Base-by-base conservation (phyloP, 371 early-diverging fungal species). In the Syncephalastrum sp. region DNA sequence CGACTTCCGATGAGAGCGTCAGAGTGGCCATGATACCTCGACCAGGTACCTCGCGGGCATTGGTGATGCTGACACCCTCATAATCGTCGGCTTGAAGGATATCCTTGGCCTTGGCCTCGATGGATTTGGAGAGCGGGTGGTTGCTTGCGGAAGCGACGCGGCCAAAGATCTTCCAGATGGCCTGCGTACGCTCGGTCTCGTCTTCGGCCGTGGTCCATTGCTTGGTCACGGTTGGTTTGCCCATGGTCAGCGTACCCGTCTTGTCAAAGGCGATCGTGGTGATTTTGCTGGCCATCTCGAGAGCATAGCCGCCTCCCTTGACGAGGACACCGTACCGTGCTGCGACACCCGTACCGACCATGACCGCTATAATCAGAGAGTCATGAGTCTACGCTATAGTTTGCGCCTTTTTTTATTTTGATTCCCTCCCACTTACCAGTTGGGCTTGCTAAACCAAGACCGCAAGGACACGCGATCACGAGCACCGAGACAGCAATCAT, bases 261-360 rank as follows among this genome's bases (percentile, higher is more conserved):
- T 92, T 92, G 71, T 92, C 93, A 78, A 95, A 98, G 50, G 93
- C 95, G 58, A 96, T 91, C 3, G 96, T 89, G 59, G 95, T 89
- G 44, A 97, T 82, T 58, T 91, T 89, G 51, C 94, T 97, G 14
- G 92, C 92, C 79, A 85, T 83, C 57, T 80, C 80, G 12, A 80
- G 57, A 12, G 77, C 77, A 56, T 76, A 65, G 1, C 72, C 80
- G 17, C 80, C 80, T 8, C 80, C 80, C 59, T 80, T 80, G 15
- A 76, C 75, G 15, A 84, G 75, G 3, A 80, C 71, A 69, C 71
- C 94, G 66, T 75, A 80, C 63, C 68, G 68, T 27, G 91, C 88
- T n/a, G 94, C 92, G 17, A 95, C 81, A 42, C 90, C 87, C 29
- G 93, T 94, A 17, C 94, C 94, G n/a, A 93, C 91, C 77, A 94